Evolutionary conservation across 2,329 filamentous ascomycete species (phyloP).

Genomic region (Cercospora nicotianae): DNA sequence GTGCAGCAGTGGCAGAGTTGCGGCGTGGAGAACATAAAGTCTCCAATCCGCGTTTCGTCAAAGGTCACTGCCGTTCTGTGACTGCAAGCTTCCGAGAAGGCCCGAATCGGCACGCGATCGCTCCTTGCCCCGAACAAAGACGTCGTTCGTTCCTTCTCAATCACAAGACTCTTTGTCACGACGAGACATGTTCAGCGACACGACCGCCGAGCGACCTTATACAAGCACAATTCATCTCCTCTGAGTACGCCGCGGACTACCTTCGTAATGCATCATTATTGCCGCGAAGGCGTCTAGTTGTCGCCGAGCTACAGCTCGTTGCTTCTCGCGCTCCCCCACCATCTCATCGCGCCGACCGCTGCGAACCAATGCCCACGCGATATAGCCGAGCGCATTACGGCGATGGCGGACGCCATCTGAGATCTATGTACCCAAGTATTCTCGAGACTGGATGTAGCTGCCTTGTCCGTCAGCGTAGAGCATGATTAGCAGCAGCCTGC

Average conservation of each 20-base stretch:
- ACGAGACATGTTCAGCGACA: not conserved
- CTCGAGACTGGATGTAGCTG: not conserved
- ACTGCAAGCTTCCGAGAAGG: conserved; percentile 9
- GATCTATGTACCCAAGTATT: not conserved
- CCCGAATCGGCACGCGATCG: conserved; percentile 6
- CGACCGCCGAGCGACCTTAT: not conserved
- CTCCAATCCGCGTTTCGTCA: conserved; percentile 7
- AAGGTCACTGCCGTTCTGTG: conserved; percentile 6
- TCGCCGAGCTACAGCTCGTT: conserved; percentile 3
- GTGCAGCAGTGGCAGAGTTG: conserved; percentile 5
- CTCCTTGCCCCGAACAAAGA: not conserved
- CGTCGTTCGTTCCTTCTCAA: not conserved
- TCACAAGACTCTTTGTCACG: not conserved
- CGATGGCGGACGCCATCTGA: conserved; percentile 1
- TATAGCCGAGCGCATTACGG: not conserved
- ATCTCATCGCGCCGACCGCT: not conserved
- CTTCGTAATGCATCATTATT: not conserved
- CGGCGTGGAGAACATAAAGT: not conserved
- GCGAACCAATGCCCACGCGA: conserved; percentile 11
- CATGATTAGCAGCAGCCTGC: not conserved
- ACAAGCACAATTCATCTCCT: not conserved
- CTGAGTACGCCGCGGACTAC: not conserved
- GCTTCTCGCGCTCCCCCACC: conserved; percentile 4
- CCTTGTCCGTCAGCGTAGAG: not conserved
- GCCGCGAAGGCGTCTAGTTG: not conserved